These are phyloP conservation scores for Cercospora berteroae DNA, from an alignment of 2,329 filamentous ascomycete genomes.

Conservation along the genomic window DNA sequence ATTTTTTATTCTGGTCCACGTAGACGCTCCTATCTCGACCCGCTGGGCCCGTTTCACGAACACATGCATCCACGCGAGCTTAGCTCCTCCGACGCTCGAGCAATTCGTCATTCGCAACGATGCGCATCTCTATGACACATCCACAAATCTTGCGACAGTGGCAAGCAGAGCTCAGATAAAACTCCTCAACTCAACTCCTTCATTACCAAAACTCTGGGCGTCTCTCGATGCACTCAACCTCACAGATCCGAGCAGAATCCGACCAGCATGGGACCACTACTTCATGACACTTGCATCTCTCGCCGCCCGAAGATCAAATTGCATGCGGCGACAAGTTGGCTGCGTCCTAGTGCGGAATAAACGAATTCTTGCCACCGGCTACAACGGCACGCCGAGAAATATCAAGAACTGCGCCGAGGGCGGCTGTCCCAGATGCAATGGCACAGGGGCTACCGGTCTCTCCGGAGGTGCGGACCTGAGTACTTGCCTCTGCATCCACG, in stretches of 20 bases:
- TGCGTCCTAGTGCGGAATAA: constrained; percentile 85
- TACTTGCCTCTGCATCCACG: constrained; percentile 94
- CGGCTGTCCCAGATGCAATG: constrained; percentile 84
- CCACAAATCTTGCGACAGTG: constrained; percentile 67
- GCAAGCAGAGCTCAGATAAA: constrained; percentile 80
- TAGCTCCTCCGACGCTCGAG: constrained; percentile 53
- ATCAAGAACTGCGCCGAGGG: constrained; percentile 89
- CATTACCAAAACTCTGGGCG: constrained; percentile 67
- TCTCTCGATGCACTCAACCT: constrained; percentile 74
- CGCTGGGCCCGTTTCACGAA: constrained; percentile 77
- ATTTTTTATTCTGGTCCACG: constrained; percentile 88
- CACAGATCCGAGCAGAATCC: constrained; percentile 71
- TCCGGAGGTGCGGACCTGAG: constrained; percentile 70
- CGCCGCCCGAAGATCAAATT: constrained; percentile 87
- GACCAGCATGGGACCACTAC: constrained; percentile 93
- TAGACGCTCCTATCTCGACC: constrained; percentile 82
- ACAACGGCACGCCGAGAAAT: constrained; percentile 93
- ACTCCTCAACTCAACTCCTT: constrained; percentile 78
- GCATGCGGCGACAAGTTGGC: constrained; percentile 95
- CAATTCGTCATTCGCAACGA: constrained; percentile 66
- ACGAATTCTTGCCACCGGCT: constrained; percentile 89
- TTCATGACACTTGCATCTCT: constrained; percentile 97
- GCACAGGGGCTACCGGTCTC: constrained; percentile 43
- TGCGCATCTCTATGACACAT: constrained; percentile 67
- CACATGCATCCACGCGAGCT: constrained; percentile 49